These are phyloP conservation scores for Aspergillus sp. DNA, from an alignment of 2,329 filamentous ascomycete species.

Conservation along the genomic window DNA sequence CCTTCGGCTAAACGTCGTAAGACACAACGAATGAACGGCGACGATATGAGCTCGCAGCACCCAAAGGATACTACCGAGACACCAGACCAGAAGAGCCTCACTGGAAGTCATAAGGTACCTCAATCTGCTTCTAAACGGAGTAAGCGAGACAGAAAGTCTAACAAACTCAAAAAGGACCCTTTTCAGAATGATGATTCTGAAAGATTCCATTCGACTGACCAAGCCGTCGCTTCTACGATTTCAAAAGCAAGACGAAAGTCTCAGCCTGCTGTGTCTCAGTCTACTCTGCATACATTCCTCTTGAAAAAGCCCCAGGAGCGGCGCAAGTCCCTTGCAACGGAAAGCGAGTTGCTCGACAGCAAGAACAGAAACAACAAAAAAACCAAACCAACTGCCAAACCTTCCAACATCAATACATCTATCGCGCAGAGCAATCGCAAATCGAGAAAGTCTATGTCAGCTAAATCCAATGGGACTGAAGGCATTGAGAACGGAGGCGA, in stretches of 20 bases:
- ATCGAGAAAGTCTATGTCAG: conserved; percentile 13
- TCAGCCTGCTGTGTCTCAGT: conserved; percentile 4
- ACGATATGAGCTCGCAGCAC: conserved; percentile 5
- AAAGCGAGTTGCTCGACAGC: conserved; percentile 3
- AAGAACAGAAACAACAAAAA: background rate
- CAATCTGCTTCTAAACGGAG: conserved; percentile 4
- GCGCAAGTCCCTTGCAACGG: conserved; percentile 7
- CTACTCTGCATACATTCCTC: conserved; percentile 6
- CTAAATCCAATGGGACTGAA: conserved; percentile 8
- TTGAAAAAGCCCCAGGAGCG: conserved; percentile 5
- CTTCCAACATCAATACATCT: conserved; percentile 3
- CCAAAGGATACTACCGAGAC: conserved; percentile 6
- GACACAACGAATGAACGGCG: conserved; percentile 10
- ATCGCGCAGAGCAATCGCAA: conserved; percentile 5
- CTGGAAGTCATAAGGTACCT: conserved; percentile 3
- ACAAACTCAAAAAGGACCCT: conserved; percentile 4
- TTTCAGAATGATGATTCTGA: conserved; percentile 1
- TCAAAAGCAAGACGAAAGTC: conserved; percentile 5
- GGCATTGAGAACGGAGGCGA: conserved; percentile 1
- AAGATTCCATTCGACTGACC: too few species aligned
- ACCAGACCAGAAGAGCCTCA: conserved; percentile 3
- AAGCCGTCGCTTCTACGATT: conserved; percentile 1
- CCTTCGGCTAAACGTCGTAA: conserved; percentile 15
- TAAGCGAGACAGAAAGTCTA: conserved; percentile 5
- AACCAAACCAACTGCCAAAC: conserved; percentile 1